Evolutionary conservation across 169 alveolate species (phyloP), one percentile per base, ranked within the genome.

Genomic region (Plasmodium vivax): DNA sequence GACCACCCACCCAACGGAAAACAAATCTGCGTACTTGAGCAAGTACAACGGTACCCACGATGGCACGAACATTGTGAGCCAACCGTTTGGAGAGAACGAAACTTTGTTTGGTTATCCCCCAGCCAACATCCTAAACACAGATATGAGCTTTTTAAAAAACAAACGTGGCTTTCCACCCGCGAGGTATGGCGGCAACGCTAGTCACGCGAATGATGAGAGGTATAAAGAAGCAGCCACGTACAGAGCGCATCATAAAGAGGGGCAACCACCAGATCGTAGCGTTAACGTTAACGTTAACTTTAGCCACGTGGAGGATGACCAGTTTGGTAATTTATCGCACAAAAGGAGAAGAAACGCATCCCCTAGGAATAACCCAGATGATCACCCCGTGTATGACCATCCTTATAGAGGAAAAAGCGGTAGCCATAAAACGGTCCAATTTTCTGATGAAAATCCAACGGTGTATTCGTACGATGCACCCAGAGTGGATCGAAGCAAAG

Each of bases 301-400:
- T 27, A 87, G 34, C n/a, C 34, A 71, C 58, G 16, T 54, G 36
- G 19, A 16, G 7, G 71, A 87, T 32, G 93, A 77, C 8, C 41
- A 27, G n/a, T 51, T 47, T 54, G 41, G 68, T 54, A 87, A 47
- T 12, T 38, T 87, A 75, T 30, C 71, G 19, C 43, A 30, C n/a
- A 75, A n/a, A 30, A 56, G 74, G 72, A 87, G 71, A 87, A 87
- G 45, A 75, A 74, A 56, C n/a, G 16, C 8, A 0, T 75, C 83
- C 27, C 47, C 71, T 72, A 84, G 71, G 79, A 56, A 84, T 84
- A 84, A 38, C 47, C 36, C 84, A 43, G 34, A 23, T 14, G 85
- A 36, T 9, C 23, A 43, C 56, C 58, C 19, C 34, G 19, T 38
- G 51, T 0, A 80, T 30, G 85, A 80, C 9, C 56, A 38, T 1